phyloP scores from a whole-genome alignment of 202 grass and related monocot species.

The Saccharum hybrid region DNA sequence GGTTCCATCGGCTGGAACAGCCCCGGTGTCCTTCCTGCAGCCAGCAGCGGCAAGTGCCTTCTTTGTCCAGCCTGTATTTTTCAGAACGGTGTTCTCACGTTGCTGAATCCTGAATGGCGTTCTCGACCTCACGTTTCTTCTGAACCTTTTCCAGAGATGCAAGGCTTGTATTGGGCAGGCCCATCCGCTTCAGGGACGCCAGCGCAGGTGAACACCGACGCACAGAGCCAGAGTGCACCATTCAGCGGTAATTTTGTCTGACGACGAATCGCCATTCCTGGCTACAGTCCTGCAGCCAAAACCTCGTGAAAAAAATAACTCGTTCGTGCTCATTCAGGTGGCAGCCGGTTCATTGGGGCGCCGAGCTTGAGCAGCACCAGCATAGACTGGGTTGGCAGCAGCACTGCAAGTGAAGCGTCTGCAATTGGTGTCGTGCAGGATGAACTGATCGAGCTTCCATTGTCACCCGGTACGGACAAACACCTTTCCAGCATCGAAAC shows the following conservation, averaged over 20 bases:
- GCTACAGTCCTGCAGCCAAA: neutral
- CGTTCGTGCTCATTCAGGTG: constrained; percentile 40
- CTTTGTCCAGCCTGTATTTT: neutral
- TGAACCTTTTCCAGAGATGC: constrained; percentile 35
- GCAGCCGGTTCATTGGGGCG: constrained; percentile 30
- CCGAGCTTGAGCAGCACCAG: constrained; percentile 40
- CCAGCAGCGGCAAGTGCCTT: constrained; percentile 34
- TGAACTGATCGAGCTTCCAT: constrained; percentile 52
- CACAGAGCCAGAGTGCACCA: neutral
- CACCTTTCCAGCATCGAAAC: neutral
- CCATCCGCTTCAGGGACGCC: constrained; percentile 7
- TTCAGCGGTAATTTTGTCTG: neutral
- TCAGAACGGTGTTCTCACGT: neutral
- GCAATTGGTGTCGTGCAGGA: neutral
- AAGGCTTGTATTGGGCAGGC: constrained; percentile 27
- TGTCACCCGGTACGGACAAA: constrained; percentile 39
- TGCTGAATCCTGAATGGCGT: neutral
- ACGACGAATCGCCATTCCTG: neutral
- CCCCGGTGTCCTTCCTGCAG: neutral
- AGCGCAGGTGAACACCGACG: neutral
- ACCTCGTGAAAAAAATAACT: neutral
- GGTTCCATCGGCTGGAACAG: constrained; percentile 5
- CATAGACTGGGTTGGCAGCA: constrained; percentile 12
- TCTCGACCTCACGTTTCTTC: neutral
- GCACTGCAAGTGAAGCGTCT: constrained; percentile 32